Conservation (phyloP, 139 green algal species). For the Coelastrella sp. region DNA sequence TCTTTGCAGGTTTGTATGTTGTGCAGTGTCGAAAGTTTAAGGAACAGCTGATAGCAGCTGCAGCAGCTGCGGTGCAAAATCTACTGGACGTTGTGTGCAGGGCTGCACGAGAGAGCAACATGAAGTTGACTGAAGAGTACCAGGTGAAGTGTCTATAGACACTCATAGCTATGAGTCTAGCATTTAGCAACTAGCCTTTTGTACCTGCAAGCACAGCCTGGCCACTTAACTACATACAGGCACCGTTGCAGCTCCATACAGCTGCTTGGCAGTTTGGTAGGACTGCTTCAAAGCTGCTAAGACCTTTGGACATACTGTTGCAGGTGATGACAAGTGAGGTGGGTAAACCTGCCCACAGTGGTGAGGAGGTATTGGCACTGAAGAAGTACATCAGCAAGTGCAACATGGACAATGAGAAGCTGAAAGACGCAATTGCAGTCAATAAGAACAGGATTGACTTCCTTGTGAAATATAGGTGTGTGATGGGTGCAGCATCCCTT, state of each 20-base stretch:
- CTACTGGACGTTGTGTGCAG: constrained; percentile 59
- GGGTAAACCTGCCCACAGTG: constrained; percentile 60
- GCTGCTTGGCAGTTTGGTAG: too few relatives aligned
- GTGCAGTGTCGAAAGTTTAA: constrained; percentile 71
- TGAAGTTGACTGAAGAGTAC: constrained; percentile 73
- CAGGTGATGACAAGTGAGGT: constrained; percentile 72
- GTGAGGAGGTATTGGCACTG: constrained; percentile 76
- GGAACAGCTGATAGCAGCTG: constrained; percentile 63
- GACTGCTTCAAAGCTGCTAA: too few relatives aligned
- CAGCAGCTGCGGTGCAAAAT: constrained; percentile 56
- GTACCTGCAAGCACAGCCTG: too few relatives aligned
- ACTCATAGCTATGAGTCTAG: too few relatives aligned
- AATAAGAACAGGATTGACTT: constrained; percentile 60
- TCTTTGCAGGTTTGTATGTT: constrained; percentile 67
- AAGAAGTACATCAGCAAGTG: constrained; percentile 77
- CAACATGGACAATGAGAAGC: constrained; percentile 57
- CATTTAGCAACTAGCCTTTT: too few relatives aligned
- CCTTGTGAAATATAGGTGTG: constrained; percentile 48
- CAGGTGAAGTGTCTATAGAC: too few relatives aligned
- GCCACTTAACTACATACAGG: too few relatives aligned
- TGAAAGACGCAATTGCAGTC: constrained; percentile 54
- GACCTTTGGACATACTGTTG: too few relatives aligned
- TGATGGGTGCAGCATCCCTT: background rate
- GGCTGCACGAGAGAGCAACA: constrained; percentile 57
- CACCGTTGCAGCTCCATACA: too few relatives aligned